Evolutionary conservation across 2,329 filamentous ascomycete species (phyloP).

Genomic region (Shiraia bambusicola): DNA sequence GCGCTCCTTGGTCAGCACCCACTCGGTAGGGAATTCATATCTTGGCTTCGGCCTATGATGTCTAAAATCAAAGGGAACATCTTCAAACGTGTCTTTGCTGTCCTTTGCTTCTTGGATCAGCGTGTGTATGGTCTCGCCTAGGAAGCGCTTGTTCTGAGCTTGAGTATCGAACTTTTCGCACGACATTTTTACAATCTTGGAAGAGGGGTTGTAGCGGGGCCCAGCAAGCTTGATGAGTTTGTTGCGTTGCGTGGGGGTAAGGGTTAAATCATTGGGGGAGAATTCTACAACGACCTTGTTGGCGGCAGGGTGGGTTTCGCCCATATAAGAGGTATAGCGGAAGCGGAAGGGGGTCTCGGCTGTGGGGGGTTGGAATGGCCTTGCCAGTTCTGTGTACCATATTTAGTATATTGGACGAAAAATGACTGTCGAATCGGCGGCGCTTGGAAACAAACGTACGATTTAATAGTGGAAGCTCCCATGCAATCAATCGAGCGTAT

Average conservation of each 20-base stretch:
- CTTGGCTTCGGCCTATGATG: slow-evolving; percentile 73
- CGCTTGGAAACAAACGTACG: slow-evolving; percentile 63
- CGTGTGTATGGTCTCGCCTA: slow-evolving; percentile 74
- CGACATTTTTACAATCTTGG: slow-evolving; percentile 81
- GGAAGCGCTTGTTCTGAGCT: slow-evolving; percentile 95
- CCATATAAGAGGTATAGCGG: slow-evolving; percentile 96
- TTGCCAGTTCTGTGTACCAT: slow-evolving; percentile 67
- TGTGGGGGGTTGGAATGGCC: slow-evolving; percentile 74
- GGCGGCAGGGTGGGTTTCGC: slow-evolving; percentile 86
- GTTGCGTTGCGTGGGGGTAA: slow-evolving; percentile 66
- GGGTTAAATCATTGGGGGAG: slow-evolving; percentile 68
- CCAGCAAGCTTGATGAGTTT: slow-evolving; percentile 90
- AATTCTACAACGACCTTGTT: slow-evolving; percentile 96
- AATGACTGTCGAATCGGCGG: too few species aligned
- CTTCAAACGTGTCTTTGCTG: slow-evolving; percentile 76
- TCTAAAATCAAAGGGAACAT: slow-evolving; percentile 84
- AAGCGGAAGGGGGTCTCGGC: slow-evolving; percentile 76
- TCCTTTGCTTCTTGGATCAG: slow-evolving; percentile 76
- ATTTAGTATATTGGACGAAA: not conserved
- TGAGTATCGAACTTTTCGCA: slow-evolving; percentile 85
- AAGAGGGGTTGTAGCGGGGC: slow-evolving; percentile 82
- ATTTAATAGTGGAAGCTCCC: slow-evolving; percentile 91
- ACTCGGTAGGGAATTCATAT: slow-evolving; percentile 75
- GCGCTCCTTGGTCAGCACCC: slow-evolving; percentile 75
- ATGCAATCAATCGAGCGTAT: slow-evolving; percentile 82